Conservation (phyloP, 495 filamentous ascomycete species). For the Copromyces sp. region DNA sequence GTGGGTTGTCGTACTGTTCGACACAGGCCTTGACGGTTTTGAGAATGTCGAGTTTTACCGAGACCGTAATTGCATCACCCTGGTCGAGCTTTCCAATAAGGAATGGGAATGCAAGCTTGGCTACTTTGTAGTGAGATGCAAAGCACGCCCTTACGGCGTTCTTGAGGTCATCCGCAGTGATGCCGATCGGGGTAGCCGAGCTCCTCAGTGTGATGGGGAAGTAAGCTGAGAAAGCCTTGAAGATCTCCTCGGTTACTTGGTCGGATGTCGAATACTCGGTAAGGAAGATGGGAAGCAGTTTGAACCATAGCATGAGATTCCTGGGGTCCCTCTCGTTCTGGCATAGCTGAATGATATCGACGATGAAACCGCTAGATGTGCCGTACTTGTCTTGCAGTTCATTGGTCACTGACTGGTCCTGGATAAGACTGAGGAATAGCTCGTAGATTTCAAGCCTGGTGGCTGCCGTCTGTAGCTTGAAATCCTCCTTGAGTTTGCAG, state of each 20-base stretch:
- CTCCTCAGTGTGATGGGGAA: slow-evolving; percentile 42
- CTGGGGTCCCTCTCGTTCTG: slow-evolving; percentile 38
- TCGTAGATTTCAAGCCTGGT: slow-evolving; percentile 40
- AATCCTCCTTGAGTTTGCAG: slow-evolving; percentile 37
- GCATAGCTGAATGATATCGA: slow-evolving; percentile 32
- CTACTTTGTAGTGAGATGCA: slow-evolving; percentile 29
- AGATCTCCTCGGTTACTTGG: slow-evolving; percentile 34
- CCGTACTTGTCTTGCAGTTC: slow-evolving; percentile 33
- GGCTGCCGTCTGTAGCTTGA: slow-evolving; percentile 30
- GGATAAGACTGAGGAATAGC: slow-evolving; percentile 32
- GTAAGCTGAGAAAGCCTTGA: slow-evolving; percentile 39
- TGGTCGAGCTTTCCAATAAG: slow-evolving; percentile 41
- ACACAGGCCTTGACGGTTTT: slow-evolving; percentile 38
- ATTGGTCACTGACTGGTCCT: slow-evolving; percentile 24
- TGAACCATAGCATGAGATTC: slow-evolving; percentile 41
- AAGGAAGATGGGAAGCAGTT: slow-evolving; percentile 28
- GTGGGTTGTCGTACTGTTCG: slow-evolving; percentile 27
- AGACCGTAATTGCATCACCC: slow-evolving; percentile 37
- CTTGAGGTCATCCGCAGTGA: slow-evolving; percentile 42
- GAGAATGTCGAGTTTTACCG: slow-evolving; percentile 46
- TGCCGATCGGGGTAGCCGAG: slow-evolving; percentile 30
- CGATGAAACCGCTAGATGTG: slow-evolving; percentile 26
- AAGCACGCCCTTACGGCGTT: slow-evolving; percentile 37
- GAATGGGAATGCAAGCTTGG: slow-evolving; percentile 31
- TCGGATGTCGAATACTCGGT: slow-evolving; percentile 28